Conservation (phyloP, 257 asterid genomes). For the Datura wrightii region DNA sequence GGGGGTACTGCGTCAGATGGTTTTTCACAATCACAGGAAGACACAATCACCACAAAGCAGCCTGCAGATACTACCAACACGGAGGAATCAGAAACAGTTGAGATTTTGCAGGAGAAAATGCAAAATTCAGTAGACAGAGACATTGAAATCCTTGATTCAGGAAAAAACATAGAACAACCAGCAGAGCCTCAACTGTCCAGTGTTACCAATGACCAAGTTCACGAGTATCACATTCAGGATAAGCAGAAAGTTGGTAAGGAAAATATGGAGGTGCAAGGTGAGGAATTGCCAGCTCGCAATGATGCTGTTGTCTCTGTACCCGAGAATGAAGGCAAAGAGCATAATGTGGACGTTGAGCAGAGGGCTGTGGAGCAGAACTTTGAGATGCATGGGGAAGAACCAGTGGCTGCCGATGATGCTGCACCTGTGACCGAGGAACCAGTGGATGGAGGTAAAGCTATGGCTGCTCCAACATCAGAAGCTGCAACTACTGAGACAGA, state of each 20-base stretch:
- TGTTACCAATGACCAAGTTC: neutral
- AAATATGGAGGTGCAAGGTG: neutral
- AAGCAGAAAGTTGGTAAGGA: neutral
- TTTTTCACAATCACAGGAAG: neutral
- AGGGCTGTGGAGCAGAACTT: neutral
- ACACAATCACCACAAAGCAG: neutral
- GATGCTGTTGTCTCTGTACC: neutral
- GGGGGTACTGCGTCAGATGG: slow-evolving; percentile 20
- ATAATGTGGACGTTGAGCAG: slow-evolving; percentile 5
- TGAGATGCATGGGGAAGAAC: slow-evolving; percentile 14
- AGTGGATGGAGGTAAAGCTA: neutral
- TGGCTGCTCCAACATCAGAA: neutral
- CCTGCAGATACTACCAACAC: neutral
- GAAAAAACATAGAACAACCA: neutral
- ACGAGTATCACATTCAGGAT: neutral
- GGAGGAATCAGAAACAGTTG: slow-evolving; percentile 5
- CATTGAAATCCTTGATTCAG: neutral
- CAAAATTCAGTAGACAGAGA: neutral
- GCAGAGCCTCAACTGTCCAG: neutral
- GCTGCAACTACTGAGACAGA: neutral
- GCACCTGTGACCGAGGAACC: neutral
- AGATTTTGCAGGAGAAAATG: neutral
- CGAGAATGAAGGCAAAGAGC: neutral
- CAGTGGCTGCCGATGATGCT: neutral
- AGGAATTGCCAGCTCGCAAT: neutral